phyloP scores from a whole-genome alignment of 2,329 filamentous ascomycete species.

The Xylariaceae sp. region DNA sequence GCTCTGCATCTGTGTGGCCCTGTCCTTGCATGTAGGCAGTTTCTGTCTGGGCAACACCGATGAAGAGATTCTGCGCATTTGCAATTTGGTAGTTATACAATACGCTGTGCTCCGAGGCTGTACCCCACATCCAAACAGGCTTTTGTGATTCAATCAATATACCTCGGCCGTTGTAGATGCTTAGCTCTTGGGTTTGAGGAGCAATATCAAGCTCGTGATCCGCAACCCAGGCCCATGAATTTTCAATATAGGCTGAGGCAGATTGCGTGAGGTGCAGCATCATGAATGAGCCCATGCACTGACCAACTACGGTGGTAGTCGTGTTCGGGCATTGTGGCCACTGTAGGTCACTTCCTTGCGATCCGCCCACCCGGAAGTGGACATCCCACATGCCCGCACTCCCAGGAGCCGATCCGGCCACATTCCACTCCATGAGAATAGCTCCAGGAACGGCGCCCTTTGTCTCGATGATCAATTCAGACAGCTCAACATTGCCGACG shows the following conservation, averaged over 20 bases:
- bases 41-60: constrained; percentile 83
- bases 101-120: constrained; percentile 62
- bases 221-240: constrained; percentile 85
- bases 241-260: constrained; percentile 76
- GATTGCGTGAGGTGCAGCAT: constrained; percentile 61
- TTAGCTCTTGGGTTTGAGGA: constrained; percentile 70
- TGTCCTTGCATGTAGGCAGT: constrained; percentile 81
- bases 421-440: constrained; percentile 89
- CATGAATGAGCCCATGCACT: constrained; percentile 72
- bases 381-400: constrained; percentile 86
- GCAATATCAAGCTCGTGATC: constrained; percentile 86
- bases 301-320: constrained; percentile 56
- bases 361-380: constrained; percentile 90
- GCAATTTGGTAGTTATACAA: constrained; percentile 82
- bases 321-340: constrained; percentile 68
- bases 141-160: constrained; percentile 74
- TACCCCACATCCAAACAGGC: constrained; percentile 78
- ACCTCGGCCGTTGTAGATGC: constrained; percentile 84
- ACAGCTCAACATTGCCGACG: constrained; percentile 77
- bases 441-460: constrained; percentile 80
- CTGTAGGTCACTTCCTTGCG: constrained; percentile 78
- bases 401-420: constrained; percentile 63
- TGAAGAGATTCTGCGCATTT: constrained; percentile 74
- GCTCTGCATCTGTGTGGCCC: constrained; percentile 60
- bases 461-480: constrained; percentile 81